Percentiles rank a stretch among this genome's conserved stretches.
Evolutionary conservation across 306 rosid genomes (phyloP).

Genomic region (Hippophae gyantsensis): DNA sequence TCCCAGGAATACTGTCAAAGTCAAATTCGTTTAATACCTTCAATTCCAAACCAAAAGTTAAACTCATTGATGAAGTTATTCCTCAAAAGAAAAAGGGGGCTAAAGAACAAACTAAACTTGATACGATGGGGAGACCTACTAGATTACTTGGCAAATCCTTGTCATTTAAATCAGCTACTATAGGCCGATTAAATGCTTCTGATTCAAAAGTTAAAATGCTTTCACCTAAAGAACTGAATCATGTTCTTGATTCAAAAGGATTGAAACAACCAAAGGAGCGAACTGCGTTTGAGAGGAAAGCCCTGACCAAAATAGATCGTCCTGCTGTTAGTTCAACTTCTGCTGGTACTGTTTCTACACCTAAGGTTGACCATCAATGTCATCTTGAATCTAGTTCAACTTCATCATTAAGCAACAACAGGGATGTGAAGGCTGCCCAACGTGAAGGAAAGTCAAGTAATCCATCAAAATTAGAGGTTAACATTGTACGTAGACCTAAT

Average conservation of each 20-base stretch:
- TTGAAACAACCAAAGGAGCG: conserved; percentile 52
- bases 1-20: conserved; percentile 53
- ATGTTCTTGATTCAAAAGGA: conserved; percentile 49
- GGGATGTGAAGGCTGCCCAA: conserved; percentile 42
- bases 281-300: conserved; percentile 52
- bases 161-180: conserved; percentile 51
- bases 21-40: conserved; percentile 59
- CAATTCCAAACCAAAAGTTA: conserved; percentile 58
- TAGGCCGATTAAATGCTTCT: conserved; percentile 37
- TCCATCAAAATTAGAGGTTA: conserved; percentile 36
- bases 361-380: conserved; percentile 50
- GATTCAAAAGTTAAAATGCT: conserved; percentile 73
- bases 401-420: conserved; percentile 33
- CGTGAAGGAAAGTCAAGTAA: conserved; percentile 45
- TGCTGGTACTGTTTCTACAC: conserved; percentile 34
- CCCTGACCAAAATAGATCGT: conserved; percentile 48
- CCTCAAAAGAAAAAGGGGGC: conserved; percentile 53
- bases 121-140: conserved; percentile 41
- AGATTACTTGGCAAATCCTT: conserved; percentile 50
- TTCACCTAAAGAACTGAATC: conserved; percentile 29
- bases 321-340: conserved; percentile 34
- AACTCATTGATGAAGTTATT: conserved; percentile 52
- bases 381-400: conserved; percentile 46
- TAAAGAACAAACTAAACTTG: conserved; percentile 46
- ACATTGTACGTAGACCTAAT: conserved; percentile 28